phyloP scores from a whole-genome alignment of 2,329 filamentous ascomycete species.

The Penicillium sp. region DNA sequence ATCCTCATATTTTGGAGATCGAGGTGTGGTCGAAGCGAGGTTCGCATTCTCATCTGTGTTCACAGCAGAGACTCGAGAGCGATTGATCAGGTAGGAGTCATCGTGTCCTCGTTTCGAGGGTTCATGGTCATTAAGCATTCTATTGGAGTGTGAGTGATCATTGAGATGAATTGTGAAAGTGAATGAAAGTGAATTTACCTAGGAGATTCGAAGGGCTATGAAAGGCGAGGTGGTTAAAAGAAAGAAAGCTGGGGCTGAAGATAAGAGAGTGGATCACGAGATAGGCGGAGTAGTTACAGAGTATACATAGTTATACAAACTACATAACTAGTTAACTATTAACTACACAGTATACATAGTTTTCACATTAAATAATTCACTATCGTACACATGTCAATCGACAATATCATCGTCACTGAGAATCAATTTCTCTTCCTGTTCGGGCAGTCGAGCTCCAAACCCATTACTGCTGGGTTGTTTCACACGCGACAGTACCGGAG shows the following conservation, averaged over 20 bases:
- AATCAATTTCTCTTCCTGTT: constrained; percentile 67
- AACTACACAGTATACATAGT: background rate
- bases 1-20: background rate
- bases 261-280: constrained; percentile 4
- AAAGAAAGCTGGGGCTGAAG: constrained; percentile 4
- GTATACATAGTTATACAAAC: too few species aligned
- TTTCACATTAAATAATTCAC: background rate
- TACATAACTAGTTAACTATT: too few species aligned
- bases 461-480: constrained; percentile 25
- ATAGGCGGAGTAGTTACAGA: background rate
- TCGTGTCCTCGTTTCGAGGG: constrained; percentile 10
- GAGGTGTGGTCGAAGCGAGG: background rate
- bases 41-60: background rate
- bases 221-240: constrained; percentile 1
- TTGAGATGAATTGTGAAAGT: background rate
- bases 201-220: background rate
- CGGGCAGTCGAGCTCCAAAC: constrained; percentile 30
- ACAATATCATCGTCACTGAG: constrained; percentile 85
- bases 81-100: constrained; percentile 5
- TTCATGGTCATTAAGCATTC: constrained; percentile 20
- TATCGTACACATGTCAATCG: constrained; percentile 45
- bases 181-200: background rate
- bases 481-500: constrained; percentile 40
- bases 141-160: background rate
- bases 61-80: background rate